Conservation (phyloP, 352 stramenopile genomes). For the Phytophthora vignae region DNA sequence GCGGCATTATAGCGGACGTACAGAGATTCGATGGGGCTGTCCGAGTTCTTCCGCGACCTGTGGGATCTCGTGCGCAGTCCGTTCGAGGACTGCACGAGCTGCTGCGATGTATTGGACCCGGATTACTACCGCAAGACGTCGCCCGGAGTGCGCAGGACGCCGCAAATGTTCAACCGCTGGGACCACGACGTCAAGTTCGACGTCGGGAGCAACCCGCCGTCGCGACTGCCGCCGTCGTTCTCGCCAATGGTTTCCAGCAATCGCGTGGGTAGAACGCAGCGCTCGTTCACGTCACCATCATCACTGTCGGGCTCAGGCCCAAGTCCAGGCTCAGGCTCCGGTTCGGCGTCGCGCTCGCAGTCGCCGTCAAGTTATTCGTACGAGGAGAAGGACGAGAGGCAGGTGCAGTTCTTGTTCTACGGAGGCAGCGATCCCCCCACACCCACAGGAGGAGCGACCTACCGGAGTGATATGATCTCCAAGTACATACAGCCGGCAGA, state of each 20-base stretch:
- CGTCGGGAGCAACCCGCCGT: slow-evolving; percentile 18
- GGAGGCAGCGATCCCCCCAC: slow-evolving; percentile 51
- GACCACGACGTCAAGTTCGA: slow-evolving; percentile 45
- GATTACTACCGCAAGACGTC: slow-evolving; percentile 48
- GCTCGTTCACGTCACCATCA: slow-evolving; percentile 29
- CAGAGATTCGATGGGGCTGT: slow-evolving; percentile 24
- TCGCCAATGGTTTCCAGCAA: slow-evolving; percentile 14
- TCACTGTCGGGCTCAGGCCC: slow-evolving; percentile 23
- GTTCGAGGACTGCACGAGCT: slow-evolving; percentile 47
- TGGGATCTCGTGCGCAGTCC: slow-evolving; percentile 44
- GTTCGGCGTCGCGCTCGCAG: slow-evolving; percentile 21
- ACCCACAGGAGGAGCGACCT: slow-evolving; percentile 25
- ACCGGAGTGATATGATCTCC: slow-evolving; percentile 45
- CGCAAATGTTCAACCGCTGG: slow-evolving; percentile 43
- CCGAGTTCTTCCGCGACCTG: slow-evolving; percentile 23
- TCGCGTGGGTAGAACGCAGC: slow-evolving; percentile 7
- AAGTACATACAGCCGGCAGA: slow-evolving; percentile 27
- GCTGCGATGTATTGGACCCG: slow-evolving; percentile 42
- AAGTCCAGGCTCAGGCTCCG: slow-evolving; percentile 22
- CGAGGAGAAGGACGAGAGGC: slow-evolving; percentile 46
- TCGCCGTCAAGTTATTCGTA: slow-evolving; percentile 40
- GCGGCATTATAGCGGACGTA: slow-evolving; percentile 2
- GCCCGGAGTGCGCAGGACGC: slow-evolving; percentile 37
- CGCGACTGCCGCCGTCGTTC: slow-evolving; percentile 25
- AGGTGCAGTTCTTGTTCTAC: slow-evolving; percentile 68